These are phyloP conservation scores for Boletus fagicola DNA, from an alignment of 768 basidiomycete genomes.

Conservation along the genomic window DNA sequence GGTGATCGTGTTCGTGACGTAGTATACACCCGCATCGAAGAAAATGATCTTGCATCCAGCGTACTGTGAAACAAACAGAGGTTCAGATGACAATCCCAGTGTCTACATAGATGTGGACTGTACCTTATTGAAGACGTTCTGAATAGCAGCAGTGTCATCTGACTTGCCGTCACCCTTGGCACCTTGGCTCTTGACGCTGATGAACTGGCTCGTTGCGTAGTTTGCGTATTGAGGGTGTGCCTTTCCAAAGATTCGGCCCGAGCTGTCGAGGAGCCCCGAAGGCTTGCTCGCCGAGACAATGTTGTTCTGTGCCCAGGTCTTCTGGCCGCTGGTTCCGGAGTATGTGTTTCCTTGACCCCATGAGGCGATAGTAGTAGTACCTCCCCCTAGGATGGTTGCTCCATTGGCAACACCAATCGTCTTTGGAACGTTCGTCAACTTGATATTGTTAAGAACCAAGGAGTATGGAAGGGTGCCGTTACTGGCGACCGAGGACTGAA, in stretches of 20 bases:
- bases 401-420: slow-evolving; percentile 35
- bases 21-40: slow-evolving; percentile 64
- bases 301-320: slow-evolving; percentile 48
- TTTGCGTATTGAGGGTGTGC: slow-evolving; percentile 63
- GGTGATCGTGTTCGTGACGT: slow-evolving; percentile 44
- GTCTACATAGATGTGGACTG: background rate
- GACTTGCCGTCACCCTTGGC: slow-evolving; percentile 72
- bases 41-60: slow-evolving; percentile 76
- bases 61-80: slow-evolving; percentile 39
- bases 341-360: slow-evolving; percentile 80
- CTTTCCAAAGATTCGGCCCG: slow-evolving; percentile 61
- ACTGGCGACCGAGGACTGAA: slow-evolving; percentile 37
- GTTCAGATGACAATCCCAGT: background rate
- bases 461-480: slow-evolving; percentile 33
- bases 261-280: slow-evolving; percentile 49
- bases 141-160: slow-evolving; percentile 70
- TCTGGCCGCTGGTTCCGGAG: slow-evolving; percentile 45
- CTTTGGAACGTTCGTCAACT: slow-evolving; percentile 33
- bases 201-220: slow-evolving; percentile 58
- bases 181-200: slow-evolving; percentile 67
- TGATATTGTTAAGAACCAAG: slow-evolving; percentile 37
- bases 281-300: slow-evolving; percentile 52
- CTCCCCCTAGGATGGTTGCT: slow-evolving; percentile 35
- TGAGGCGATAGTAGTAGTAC: slow-evolving; percentile 38
- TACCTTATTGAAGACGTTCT: slow-evolving; percentile 56